phyloP scores from a whole-genome alignment of 305 asterid species.

The Fraxinus albicans region DNA sequence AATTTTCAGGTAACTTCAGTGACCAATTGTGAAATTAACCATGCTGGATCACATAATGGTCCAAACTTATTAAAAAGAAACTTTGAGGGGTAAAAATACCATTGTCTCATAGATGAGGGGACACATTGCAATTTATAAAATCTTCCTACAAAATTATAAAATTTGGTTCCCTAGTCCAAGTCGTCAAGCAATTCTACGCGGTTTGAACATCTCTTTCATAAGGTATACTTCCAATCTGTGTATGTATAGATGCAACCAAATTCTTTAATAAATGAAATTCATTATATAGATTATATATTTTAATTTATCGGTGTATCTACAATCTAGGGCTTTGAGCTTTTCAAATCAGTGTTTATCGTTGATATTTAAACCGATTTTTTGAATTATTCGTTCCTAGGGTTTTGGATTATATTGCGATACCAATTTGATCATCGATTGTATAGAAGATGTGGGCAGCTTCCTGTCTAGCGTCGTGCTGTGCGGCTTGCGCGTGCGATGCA shows the following conservation, averaged over 20 bases:
- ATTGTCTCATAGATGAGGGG: not conserved
- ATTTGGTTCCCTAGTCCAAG: not conserved
- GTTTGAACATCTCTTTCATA: not conserved
- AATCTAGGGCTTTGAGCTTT: not conserved
- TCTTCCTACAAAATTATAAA: not conserved
- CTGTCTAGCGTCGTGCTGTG: constrained; percentile 92
- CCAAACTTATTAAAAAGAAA: not conserved
- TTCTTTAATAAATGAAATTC: not conserved
- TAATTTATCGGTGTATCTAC: not conserved
- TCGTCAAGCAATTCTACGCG: constrained; percentile 4
- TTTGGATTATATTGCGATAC: constrained; percentile 14
- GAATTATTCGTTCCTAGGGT: constrained; percentile 2
- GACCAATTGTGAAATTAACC: too few species aligned
- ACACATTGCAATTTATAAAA: not conserved
- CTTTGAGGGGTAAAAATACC: not conserved
- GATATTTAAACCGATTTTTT: not conserved
- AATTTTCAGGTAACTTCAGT: too few species aligned
- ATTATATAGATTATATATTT: not conserved
- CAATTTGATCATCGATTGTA: constrained; percentile 26
- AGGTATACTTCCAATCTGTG: not conserved
- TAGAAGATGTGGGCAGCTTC: constrained; percentile 85
- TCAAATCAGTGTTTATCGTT: not conserved
- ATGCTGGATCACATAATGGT: not conserved
- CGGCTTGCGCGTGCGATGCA: constrained; percentile 87
- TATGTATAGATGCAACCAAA: not conserved